Evolutionary conservation across 1,284 basidiomycete genomes (phyloP).

Genomic region (Cystobasidium sp.): DNA sequence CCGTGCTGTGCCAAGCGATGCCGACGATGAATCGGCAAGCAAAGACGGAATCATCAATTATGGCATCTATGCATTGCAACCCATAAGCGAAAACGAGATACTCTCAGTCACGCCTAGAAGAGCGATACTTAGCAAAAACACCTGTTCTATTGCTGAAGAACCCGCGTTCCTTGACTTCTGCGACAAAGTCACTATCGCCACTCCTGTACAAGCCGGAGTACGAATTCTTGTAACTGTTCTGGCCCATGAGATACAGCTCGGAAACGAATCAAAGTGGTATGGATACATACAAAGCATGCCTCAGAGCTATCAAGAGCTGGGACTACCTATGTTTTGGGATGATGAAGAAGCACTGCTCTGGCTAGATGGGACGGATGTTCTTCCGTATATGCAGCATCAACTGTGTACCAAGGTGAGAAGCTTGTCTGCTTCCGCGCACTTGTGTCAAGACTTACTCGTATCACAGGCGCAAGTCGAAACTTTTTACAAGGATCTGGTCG

Average conservation of each 20-base stretch:
- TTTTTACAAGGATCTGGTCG: not conserved
- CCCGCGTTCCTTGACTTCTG: conserved; percentile 12
- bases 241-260: conserved; percentile 57
- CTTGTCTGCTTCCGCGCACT: conserved; percentile 10
- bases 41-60: not conserved
- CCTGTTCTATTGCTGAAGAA: not conserved
- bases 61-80: conserved; percentile 25
- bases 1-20: conserved; percentile 9
- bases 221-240: conserved; percentile 56
- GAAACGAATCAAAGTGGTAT: conserved; percentile 54
- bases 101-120: conserved; percentile 32
- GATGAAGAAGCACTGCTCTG: conserved; percentile 50
- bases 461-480: not conserved
- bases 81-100: conserved; percentile 15
- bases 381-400: conserved; percentile 53
- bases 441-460: not conserved
- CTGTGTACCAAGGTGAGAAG: conserved; percentile 53
- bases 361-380: conserved; percentile 56
- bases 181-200: not conserved
- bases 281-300: conserved; percentile 59
- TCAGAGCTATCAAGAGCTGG: conserved; percentile 52
- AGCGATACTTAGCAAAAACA: conserved; percentile 23
- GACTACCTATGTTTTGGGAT: conserved; percentile 56
- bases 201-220: conserved; percentile 13
- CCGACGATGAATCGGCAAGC: not conserved